These are phyloP conservation scores for Russula foetens DNA, from an alignment of 768 basidiomycete genomes.

Conservation along the genomic window DNA sequence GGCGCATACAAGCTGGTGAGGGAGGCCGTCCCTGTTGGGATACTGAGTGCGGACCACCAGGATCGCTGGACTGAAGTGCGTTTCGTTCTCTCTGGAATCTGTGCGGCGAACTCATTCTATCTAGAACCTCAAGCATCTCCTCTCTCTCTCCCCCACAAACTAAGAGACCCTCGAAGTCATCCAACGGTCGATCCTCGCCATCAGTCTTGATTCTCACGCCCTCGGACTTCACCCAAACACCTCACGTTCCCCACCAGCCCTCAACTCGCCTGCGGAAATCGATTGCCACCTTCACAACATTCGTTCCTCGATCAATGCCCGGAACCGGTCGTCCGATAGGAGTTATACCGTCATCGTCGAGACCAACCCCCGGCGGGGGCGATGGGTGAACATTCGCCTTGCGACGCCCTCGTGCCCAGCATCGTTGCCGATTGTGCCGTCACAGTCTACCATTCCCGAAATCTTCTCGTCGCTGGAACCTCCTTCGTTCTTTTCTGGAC, in stretches of 20 bases:
- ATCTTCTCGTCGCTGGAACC: conserved; percentile 29
- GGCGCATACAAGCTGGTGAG: conserved; percentile 44
- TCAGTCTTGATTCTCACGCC: conserved; percentile 71
- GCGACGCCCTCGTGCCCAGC: conserved; percentile 85
- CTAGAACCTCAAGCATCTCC: conserved; percentile 66
- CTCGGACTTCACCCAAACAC: conserved; percentile 27
- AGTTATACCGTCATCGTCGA: conserved; percentile 77
- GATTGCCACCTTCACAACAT: conserved; percentile 72
- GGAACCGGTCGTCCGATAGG: conserved; percentile 91
- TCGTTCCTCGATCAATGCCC: conserved; percentile 53
- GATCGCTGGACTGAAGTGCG: conserved; percentile 75
- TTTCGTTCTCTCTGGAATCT: neutral
- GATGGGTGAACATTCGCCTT: conserved; percentile 85
- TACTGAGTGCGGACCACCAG: conserved; percentile 71
- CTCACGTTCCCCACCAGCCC: neutral
- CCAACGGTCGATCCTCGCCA: conserved; percentile 64
- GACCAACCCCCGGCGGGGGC: conserved; percentile 78
- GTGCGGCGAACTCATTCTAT: neutral
- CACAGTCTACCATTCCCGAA: conserved; percentile 50
- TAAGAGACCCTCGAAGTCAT: conserved; percentile 50
- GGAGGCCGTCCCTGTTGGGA: conserved; percentile 52
- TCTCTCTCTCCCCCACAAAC: conserved; percentile 62
- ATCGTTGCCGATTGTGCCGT: conserved; percentile 80
- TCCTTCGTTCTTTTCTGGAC: conserved; percentile 13
- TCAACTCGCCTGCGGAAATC: conserved; percentile 31